A percentile compares a stretch with the other conserved stretches of the same genome.
phyloP scores from a whole-genome alignment of 2,329 filamentous ascomycete genomes.

The Ceratocystis albifundus region DNA sequence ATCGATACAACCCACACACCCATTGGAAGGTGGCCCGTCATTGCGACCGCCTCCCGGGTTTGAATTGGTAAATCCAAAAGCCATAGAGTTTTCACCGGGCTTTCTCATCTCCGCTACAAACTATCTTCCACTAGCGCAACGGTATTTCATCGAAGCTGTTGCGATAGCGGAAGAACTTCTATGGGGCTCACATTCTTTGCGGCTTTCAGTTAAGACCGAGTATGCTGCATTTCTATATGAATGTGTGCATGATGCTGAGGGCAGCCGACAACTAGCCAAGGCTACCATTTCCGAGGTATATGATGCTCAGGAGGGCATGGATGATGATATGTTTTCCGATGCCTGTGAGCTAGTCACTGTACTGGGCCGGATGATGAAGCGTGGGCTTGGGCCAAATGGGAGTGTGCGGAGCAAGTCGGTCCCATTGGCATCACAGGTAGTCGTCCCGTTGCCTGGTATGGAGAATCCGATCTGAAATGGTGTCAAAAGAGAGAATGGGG shows the following conservation, averaged over 20 bases:
- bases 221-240: conserved; percentile 90
- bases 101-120: conserved; percentile 71
- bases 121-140: conserved; percentile 70
- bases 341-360: conserved; percentile 79
- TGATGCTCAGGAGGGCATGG: conserved; percentile 80
- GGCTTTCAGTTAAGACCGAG: conserved; percentile 82
- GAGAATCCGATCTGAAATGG: conserved; percentile 34
- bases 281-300: conserved; percentile 84
- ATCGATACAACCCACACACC: conserved; percentile 39
- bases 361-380: conserved; percentile 77
- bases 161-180: conserved; percentile 62
- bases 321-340: conserved; percentile 89
- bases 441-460: conserved; percentile 32
- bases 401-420: conserved; percentile 27
- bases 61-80: conserved; percentile 30
- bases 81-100: conserved; percentile 29
- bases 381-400: conserved; percentile 43
- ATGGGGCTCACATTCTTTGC: conserved; percentile 78
- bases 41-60: conserved; percentile 47
- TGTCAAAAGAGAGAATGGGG: neutral
- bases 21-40: conserved; percentile 46
- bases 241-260: conserved; percentile 70
- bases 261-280: conserved; percentile 64
- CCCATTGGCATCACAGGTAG: conserved; percentile 24
- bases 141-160: conserved; percentile 69